phyloP scores from a whole-genome alignment of 108 stramenopile species.

The Cyclotella sp. region DNA sequence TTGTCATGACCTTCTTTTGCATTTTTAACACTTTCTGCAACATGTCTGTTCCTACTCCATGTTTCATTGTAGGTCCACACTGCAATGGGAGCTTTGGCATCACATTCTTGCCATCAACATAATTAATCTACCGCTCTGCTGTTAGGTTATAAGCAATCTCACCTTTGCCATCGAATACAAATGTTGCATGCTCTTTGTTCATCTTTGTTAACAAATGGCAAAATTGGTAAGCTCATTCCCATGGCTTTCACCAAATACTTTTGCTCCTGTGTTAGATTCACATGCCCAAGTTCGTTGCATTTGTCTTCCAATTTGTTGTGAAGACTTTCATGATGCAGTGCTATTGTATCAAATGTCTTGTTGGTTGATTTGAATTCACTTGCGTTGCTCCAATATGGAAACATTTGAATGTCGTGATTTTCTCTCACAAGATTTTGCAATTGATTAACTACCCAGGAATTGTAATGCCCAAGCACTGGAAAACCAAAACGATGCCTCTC shows the following conservation, averaged over 20 bases:
- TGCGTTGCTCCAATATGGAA: background rate
- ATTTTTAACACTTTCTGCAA: background rate
- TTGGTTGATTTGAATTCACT: background rate
- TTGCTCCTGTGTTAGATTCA: background rate
- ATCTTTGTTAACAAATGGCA: background rate
- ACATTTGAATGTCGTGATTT: background rate
- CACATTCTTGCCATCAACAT: constrained; percentile 15
- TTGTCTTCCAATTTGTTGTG: background rate
- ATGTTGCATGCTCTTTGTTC: background rate
- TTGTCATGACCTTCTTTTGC: background rate
- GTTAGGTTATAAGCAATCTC: background rate
- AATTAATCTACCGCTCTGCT: background rate
- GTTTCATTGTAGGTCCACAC: constrained; percentile 1
- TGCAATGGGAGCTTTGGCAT: constrained; percentile 20
- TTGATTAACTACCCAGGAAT: constrained; percentile 31
- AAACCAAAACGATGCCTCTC: constrained; percentile 27
- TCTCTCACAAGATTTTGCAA: constrained; percentile 37
- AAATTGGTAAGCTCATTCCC: background rate
- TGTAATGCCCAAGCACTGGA: constrained; percentile 38
- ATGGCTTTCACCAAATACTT: background rate
- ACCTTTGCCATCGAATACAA: background rate
- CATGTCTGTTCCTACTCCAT: background rate
- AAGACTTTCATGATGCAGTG: background rate
- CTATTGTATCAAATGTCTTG: background rate
- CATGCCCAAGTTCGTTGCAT: background rate